phyloP scores from a whole-genome alignment of 345 rosid species.

The Streptanthus diversifolius region DNA sequence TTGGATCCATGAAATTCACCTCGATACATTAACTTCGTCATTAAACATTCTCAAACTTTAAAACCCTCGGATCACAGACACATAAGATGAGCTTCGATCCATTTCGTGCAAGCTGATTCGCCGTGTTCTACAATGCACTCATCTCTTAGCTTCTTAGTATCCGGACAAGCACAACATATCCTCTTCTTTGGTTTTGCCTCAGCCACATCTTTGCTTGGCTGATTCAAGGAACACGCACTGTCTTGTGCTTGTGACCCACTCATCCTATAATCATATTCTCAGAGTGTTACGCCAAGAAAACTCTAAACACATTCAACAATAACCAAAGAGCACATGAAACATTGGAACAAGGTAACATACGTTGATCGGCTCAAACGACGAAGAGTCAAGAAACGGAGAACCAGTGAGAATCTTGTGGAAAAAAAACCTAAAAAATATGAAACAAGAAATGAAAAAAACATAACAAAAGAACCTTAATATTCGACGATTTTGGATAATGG shows the following conservation, averaged over 20 bases:
- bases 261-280: constrained; percentile 35
- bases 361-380: background rate
- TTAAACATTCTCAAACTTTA: constrained; percentile 46
- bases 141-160: constrained; percentile 83
- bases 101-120: constrained; percentile 77
- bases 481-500: no score
- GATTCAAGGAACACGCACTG: constrained; percentile 40
- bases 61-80: constrained; percentile 89
- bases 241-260: constrained; percentile 48
- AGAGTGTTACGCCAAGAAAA: background rate
- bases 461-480: no score
- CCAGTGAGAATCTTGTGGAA: background rate
- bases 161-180: constrained; percentile 94
- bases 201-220: constrained; percentile 37
- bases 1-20: background rate
- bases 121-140: constrained; percentile 84
- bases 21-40: background rate
- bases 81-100: constrained; percentile 80
- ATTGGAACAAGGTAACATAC: background rate
- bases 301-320: background rate
- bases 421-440: background rate
- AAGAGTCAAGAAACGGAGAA: background rate
- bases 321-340: background rate
- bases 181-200: constrained; percentile 82
- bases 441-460: background rate